phyloP scores from a whole-genome alignment of 345 rosid genomes.

The Eutrema heterophyllum region DNA sequence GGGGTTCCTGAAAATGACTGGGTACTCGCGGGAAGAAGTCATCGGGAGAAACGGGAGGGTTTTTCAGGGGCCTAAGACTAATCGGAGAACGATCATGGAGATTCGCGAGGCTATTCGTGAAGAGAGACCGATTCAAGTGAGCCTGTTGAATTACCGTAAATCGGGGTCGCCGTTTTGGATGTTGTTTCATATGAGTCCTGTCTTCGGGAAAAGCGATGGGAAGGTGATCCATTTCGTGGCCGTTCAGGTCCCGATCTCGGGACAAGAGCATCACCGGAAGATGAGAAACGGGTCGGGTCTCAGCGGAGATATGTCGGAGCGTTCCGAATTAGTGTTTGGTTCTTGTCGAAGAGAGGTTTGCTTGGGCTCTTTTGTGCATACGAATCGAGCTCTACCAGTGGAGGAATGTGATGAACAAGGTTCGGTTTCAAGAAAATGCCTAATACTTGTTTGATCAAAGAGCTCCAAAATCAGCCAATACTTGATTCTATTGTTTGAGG shows the following conservation, averaged over 20 bases:
- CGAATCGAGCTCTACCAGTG: conserved; percentile 35
- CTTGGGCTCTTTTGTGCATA: conserved; percentile 44
- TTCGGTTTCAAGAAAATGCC: background rate
- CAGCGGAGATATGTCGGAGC: conserved; percentile 37
- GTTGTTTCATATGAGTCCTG: conserved; percentile 71
- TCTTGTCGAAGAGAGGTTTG: conserved; percentile 83
- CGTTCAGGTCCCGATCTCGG: conserved; percentile 70
- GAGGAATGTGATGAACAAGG: conserved; percentile 40
- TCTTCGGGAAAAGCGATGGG: conserved; percentile 59
- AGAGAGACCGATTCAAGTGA: conserved; percentile 57
- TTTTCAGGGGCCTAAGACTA: conserved; percentile 78
- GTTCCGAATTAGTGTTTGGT: conserved; percentile 45
- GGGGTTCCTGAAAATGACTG: conserved; percentile 73
- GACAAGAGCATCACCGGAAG: conserved; percentile 13
- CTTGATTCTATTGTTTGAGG: background rate
- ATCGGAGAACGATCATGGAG: conserved; percentile 67
- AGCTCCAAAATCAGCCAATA: background rate
- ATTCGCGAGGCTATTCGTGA: conserved; percentile 81
- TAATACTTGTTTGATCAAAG: conserved; percentile 2
- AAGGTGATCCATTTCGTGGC: conserved; percentile 69
- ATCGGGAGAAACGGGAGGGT: conserved; percentile 73
- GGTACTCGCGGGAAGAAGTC: conserved; percentile 61
- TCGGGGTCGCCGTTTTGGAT: conserved; percentile 94
- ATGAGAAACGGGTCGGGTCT: conserved; percentile 34
- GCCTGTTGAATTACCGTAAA: conserved; percentile 72